Percentiles rank a stretch among this genome's conserved stretches.
These are phyloP conservation scores for Brassica hybrid DNA, from an alignment of 441 rosid species.

Conservation along the genomic window DNA sequence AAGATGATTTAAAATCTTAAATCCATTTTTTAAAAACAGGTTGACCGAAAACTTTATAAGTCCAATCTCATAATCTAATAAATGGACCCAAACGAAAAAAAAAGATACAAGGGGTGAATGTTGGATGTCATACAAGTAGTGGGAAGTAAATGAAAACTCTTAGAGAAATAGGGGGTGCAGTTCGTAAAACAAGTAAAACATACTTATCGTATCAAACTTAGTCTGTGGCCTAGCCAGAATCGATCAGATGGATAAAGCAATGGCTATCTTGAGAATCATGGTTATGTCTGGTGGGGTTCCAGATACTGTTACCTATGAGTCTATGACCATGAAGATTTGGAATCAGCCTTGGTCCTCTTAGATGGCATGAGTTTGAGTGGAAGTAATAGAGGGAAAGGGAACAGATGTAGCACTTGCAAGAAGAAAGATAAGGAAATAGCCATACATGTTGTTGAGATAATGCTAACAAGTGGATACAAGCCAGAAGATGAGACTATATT, in stretches of 20 bases:
- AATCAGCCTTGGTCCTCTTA: conserved; percentile 62
- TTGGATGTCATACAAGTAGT: not conserved
- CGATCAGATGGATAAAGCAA: conserved; percentile 64
- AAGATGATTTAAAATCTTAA: not conserved
- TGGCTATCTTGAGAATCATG: conserved; percentile 60
- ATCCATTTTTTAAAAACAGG: not conserved
- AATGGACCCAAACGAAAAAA: not conserved
- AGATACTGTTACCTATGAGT: conserved; percentile 55
- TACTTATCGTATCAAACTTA: conserved; percentile 48
- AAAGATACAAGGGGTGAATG: not conserved
- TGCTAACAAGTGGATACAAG: too few species aligned
- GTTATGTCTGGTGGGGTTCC: conserved; percentile 87
- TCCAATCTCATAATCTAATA: not conserved
- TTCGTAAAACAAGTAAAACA: conserved; percentile 37
- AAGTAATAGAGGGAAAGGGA: conserved; percentile 53
- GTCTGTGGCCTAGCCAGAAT: conserved; percentile 40
- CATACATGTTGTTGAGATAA: too few species aligned
- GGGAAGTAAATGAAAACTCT: not conserved
- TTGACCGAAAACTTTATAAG: conserved; percentile 1
- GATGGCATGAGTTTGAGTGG: conserved; percentile 78
- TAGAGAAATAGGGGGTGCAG: conserved; percentile 3
- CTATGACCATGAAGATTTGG: conserved; percentile 18
- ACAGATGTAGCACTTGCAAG: conserved; percentile 19
- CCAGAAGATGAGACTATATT: too few species aligned
- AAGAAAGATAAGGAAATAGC: too few species aligned